These are phyloP conservation scores for Leishmania arabica DNA, from an alignment of 208 protist genomes.

Conservation along the genomic window DNA sequence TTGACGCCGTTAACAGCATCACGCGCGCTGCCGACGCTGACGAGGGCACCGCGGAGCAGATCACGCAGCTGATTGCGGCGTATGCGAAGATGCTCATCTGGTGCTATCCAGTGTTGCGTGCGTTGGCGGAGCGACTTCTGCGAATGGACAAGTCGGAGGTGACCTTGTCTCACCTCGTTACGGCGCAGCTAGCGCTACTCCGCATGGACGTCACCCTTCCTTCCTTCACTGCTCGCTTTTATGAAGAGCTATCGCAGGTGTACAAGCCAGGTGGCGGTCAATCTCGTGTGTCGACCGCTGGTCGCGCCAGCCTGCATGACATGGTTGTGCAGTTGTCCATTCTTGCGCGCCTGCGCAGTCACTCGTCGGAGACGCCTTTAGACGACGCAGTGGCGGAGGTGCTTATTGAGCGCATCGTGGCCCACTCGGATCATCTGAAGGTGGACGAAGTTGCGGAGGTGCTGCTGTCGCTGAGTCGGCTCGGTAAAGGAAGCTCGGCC, in stretches of 20 bases:
- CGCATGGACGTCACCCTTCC: conserved; percentile 70
- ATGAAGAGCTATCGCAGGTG: conserved; percentile 1
- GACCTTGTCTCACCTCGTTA: conserved; percentile 47
- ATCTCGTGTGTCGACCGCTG: neutral
- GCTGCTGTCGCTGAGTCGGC: conserved; percentile 64
- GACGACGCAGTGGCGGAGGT: neutral
- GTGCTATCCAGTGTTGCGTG: conserved; percentile 68
- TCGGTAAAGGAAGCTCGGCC: conserved; percentile 19
- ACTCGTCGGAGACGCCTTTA: neutral
- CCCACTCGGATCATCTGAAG: conserved; percentile 8
- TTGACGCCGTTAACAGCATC: conserved; percentile 56
- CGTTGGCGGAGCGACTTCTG: conserved; percentile 48
- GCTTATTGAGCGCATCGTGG: conserved; percentile 11
- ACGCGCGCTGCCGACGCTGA: conserved; percentile 25
- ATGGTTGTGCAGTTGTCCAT: conserved; percentile 46
- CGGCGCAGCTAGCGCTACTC: conserved; percentile 59
- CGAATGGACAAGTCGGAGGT: conserved; percentile 25
- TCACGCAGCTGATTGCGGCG: conserved; percentile 53
- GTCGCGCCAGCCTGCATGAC: neutral
- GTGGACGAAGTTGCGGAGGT: conserved; percentile 62
- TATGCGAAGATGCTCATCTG: conserved; percentile 82
- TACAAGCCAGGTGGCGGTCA: neutral
- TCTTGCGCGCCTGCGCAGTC: conserved; percentile 29
- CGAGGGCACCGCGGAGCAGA: conserved; percentile 29
- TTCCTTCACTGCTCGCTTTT: conserved; percentile 29